A percentile compares a stretch with the other conserved stretches of the same genome.
Evolutionary conservation across 1,284 basidiomycete species (phyloP).

Genomic region (Naganishia albida): DNA sequence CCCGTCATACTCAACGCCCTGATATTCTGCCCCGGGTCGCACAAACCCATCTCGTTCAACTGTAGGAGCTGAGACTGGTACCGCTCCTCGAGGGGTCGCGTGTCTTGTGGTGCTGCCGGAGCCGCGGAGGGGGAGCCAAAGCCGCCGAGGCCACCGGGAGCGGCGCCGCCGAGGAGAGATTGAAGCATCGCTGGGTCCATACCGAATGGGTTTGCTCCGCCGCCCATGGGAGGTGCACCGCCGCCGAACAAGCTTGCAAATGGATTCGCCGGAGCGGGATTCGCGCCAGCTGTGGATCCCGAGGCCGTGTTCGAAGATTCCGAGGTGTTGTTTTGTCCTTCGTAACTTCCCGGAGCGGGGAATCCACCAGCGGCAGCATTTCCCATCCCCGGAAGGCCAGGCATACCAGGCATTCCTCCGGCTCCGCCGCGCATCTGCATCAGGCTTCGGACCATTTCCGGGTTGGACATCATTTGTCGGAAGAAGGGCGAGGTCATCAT

Average conservation of each 20-base stretch:
- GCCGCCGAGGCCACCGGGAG: constrained; percentile 42
- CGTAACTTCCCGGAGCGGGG: constrained; percentile 30
- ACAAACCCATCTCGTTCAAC: constrained; percentile 64
- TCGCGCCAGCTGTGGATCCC: constrained; percentile 42
- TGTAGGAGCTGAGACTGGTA: constrained; percentile 75
- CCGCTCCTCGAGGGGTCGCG: constrained; percentile 77
- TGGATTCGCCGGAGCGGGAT: constrained; percentile 39
- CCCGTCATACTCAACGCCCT: constrained; percentile 80
- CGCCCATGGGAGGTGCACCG: constrained; percentile 34
- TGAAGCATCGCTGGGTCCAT: constrained; percentile 37
- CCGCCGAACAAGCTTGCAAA: constrained; percentile 41
- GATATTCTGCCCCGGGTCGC: constrained; percentile 85
- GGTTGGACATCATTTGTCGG: constrained; percentile 78
- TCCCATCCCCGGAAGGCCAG: constrained; percentile 42
- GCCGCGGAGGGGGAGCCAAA: constrained; percentile 37
- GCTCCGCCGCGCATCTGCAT: constrained; percentile 66
- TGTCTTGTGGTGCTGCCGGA: constrained; percentile 57
- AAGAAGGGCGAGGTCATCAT: constrained; percentile 79
- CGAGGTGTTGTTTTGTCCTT: constrained; percentile 33
- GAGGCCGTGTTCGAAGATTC: constrained; percentile 39
- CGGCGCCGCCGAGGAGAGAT: constrained; percentile 28
- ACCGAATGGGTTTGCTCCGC: constrained; percentile 32
- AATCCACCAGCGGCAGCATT: constrained; percentile 35
- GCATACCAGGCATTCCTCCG: constrained; percentile 35
- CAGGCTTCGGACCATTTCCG: constrained; percentile 74